A percentile compares a stretch with the other conserved stretches of the same genome.
Conservation (phyloP, 148 eudicot species). For the Camellia sinensis region DNA sequence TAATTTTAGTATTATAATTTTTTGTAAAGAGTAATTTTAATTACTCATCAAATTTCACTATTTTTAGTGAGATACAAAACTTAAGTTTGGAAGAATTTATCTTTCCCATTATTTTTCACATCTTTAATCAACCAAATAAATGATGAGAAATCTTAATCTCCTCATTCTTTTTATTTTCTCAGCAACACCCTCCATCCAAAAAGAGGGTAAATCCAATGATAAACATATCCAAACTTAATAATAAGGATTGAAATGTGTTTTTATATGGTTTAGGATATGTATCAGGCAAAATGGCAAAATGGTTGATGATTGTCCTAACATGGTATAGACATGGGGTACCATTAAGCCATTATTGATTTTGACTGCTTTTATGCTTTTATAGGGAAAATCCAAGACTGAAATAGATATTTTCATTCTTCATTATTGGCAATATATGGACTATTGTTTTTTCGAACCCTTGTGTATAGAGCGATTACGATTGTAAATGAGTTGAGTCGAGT, state of each 20-base stretch:
- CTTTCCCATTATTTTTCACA: no score
- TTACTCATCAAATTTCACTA: no score
- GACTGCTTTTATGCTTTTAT: constrained; percentile 2
- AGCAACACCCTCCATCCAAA: no score
- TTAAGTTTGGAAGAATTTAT: no score
- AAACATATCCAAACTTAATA: constrained; percentile 10
- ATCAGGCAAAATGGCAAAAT: constrained; percentile 3
- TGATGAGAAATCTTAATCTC: no score
- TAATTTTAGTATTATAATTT: no score
- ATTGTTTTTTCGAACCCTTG: not conserved
- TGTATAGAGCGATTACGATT: not conserved
- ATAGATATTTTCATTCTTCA: not conserved
- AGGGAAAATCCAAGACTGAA: not conserved
- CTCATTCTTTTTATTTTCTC: no score
- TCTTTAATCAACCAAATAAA: no score
- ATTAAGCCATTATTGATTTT: constrained; percentile 9
- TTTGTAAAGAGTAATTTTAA: no score
- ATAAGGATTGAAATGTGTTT: not conserved
- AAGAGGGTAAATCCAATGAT: not conserved
- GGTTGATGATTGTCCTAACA: constrained; percentile 1
- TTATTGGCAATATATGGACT: constrained; percentile 11
- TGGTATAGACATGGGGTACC: constrained; percentile 6
- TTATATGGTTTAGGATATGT: not conserved
- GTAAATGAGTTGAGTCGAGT: no score
- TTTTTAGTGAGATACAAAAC: no score